Base-by-base conservation (phyloP, 805 yeast genomes). In the Saccharomycopsis malanga region DNA sequence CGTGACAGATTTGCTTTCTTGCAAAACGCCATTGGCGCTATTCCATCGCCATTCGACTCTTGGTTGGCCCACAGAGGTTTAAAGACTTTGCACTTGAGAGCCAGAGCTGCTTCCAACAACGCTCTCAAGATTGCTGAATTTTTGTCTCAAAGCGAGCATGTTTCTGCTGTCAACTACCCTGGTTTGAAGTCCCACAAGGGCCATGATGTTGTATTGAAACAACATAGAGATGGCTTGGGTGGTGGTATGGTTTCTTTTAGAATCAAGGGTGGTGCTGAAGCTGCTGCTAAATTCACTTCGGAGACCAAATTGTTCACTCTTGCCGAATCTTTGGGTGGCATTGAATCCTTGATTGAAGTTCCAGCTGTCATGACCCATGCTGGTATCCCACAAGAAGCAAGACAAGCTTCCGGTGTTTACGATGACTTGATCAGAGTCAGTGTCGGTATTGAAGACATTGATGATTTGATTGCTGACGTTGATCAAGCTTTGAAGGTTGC, bases 321-420 rank as follows among this genome's bases (percentile, higher is more conserved):
- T 60, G 95, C 95, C 48, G 95, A 87, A 69, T 85, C 95, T 18
- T 74, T 87, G 53, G 96, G 96, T 56, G 95, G 95, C 57, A 81
- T 87, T 54, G 95, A 87, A 70, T 81, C 89, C 6, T 71, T 86
- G 59, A 68, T 84, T 55, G 95, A 87, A 67, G 89, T 87, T 42
- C 96, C 95, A 36, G 93, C 95, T 40, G 77, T 79, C 49, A 86
- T 86, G 95, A 86, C 95, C 58, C 95, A 86, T 59, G 93, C 91
- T 47, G 95, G 95, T 62, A 86, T 86, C 64, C 87, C 93, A 60
- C 71, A 72, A 62, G 85, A 71, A 45, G 81, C 77, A 58, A 79
- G 95, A 68, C 91, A 83, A 67, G 75, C 78, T 44, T 74, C 79
- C 50, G 95, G 95, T 54, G 93, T 86, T 40, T 83, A 61, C 57